A percentile compares a stretch with the other conserved stretches of the same genome.
Evolutionary conservation across 495 filamentous ascomycete species (phyloP).

Genomic region (Pseudomonodictys pantanalensis): DNA sequence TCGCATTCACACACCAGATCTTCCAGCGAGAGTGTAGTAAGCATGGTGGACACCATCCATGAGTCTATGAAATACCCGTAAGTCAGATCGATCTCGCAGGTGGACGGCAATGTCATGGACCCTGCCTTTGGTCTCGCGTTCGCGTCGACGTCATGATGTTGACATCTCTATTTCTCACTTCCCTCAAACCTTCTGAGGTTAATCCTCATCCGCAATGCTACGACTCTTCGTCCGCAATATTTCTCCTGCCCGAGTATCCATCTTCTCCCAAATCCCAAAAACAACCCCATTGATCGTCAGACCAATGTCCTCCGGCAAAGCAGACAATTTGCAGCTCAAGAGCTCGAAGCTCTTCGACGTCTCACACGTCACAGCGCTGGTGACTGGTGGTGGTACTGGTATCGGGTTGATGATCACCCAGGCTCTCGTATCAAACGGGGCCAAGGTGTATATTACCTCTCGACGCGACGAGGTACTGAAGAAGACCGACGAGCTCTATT

Average conservation of each 20-base stretch:
- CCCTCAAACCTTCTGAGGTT: background rate
- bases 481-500: conserved; percentile 34
- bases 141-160: conserved; percentile 8
- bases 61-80: too few species aligned
- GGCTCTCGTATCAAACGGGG: conserved; percentile 73
- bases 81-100: too few species aligned
- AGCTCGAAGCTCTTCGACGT: conserved; percentile 41
- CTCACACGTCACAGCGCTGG: conserved; percentile 38
- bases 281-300: background rate
- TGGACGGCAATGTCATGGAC: background rate
- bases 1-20: too few species aligned
- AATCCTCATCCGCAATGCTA: background rate
- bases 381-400: conserved; percentile 41
- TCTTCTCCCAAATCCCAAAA: background rate
- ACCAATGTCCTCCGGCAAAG: conserved; percentile 27
- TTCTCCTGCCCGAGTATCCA: background rate
- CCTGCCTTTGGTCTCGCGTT: background rate
- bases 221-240: conserved; percentile 7
- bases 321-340: conserved; percentile 34
- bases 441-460: conserved; percentile 52
- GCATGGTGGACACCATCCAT: too few species aligned
- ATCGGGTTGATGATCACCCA: conserved; percentile 78
- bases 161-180: background rate
- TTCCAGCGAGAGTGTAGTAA: too few species aligned
- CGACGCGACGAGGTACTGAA: conserved; percentile 37